Base-by-base conservation (phyloP, 1,284 basidiomycete species). In the Thelephora terrestris region DNA sequence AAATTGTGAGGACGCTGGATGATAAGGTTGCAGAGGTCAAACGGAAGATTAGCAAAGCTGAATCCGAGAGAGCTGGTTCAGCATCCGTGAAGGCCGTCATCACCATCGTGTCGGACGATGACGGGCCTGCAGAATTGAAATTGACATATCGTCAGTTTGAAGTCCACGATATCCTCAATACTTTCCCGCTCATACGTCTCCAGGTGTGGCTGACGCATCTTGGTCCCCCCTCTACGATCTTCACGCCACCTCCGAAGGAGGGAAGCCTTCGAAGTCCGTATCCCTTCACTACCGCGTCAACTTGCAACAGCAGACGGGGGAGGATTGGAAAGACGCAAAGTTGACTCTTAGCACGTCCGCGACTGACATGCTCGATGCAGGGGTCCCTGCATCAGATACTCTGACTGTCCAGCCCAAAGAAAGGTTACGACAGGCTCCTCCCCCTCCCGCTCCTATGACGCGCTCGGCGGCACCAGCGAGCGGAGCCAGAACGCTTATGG, bases 151-250 rank as follows among this genome's bases (percentile, higher is more conserved):
- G 76, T 78, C 57, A 44, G 75, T n/a, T 59, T 16, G 44, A 29
- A 39, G 25, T 9, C 42, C 49, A 29, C 5, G 21, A 4, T 23
- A 40, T 20, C 39, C 20, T 23, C 17, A 44, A 45, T 24, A 17
- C 36, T 46, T 21, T 43, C 32, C 42, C 32, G 10, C 46, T 29
- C 10, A 43, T 34, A 20, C 25, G 18, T 16, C 29, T 7, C 24
- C 53, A 80, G 79, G 78, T 47, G 78, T 81, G 10, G 61, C 56
- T 42, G 61, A 71, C 37, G 74, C 72, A 0, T 58, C 57, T n/a
- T 81, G 79, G 79, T 56, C 61, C 17, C 73, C 78, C 1, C 67
- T 67, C 3, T 81, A 81, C 57, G 78, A 81, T 47, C 65, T 82
- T 0, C 71, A 76, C 48, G 76, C 76, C 0, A 69, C 66, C 0